These are phyloP conservation scores for Sclerotinia sclerotiorum DNA, from an alignment of 2,329 filamentous ascomycete species.

Conservation along the genomic window DNA sequence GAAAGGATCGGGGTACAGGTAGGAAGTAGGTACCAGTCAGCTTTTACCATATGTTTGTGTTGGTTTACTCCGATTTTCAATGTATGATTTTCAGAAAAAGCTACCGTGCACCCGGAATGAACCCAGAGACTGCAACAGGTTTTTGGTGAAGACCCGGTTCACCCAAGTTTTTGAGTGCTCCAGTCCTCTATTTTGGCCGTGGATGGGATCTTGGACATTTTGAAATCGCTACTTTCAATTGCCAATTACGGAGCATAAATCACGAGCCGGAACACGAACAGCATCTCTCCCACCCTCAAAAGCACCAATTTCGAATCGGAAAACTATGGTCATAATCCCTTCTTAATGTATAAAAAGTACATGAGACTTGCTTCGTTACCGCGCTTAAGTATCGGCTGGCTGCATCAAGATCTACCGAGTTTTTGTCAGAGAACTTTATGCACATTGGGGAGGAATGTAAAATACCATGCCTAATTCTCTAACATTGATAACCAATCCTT, in stretches of 20 bases:
- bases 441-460: no score
- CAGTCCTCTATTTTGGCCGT: background rate
- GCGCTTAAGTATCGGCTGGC: no score
- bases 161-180: background rate
- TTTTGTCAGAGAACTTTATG: no score
- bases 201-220: background rate
- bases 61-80: background rate
- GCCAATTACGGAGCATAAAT: background rate
- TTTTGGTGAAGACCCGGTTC: background rate
- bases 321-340: background rate
- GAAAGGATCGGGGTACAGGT: slow-evolving; percentile 42
- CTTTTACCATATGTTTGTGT: background rate
- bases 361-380: no score
- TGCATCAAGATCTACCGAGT: no score
- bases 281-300: background rate
- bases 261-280: background rate
- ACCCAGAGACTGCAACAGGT: background rate
- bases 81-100: background rate
- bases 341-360: no score
- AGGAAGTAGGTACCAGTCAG: background rate
- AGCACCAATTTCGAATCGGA: no score
- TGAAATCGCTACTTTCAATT: background rate
- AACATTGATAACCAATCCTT: no score
- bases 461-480: no score
- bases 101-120: background rate